Percentiles rank a stretch among this genome's conserved stretches.
phyloP scores from a whole-genome alignment of 1,284 basidiomycete genomes.

The Ustilago trichophora region DNA sequence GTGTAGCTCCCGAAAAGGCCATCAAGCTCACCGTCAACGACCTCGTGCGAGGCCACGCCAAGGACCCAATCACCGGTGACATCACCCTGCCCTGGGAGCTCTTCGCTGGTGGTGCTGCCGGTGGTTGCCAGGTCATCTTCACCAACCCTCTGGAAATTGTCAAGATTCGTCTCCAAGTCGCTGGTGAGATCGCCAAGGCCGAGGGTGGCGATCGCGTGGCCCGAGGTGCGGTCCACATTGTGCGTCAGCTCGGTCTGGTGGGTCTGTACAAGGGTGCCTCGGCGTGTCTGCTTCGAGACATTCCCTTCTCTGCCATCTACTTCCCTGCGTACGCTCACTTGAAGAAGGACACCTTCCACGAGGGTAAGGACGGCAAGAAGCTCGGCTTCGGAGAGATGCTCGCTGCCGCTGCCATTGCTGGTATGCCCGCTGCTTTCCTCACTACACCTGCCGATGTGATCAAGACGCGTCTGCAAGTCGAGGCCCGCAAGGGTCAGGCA shows the following conservation, averaged over 20 bases:
- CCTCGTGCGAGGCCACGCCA: constrained; percentile 81
- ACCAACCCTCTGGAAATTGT: constrained; percentile 88
- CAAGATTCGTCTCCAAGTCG: constrained; percentile 95
- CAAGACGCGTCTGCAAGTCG: constrained; percentile 98
- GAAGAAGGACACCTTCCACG: constrained; percentile 92
- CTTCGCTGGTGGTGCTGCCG: constrained; percentile 88
- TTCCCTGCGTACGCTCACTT: constrained; percentile 71
- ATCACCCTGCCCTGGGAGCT: constrained; percentile 89
- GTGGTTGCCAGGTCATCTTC: constrained; percentile 96
- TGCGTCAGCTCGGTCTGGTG: constrained; percentile 88
- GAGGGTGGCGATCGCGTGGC: constrained; percentile 77
- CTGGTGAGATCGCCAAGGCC: constrained; percentile 87
- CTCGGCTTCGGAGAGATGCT: constrained; percentile 91
- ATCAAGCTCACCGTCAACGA: constrained; percentile 96
- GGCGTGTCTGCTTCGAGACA: constrained; percentile 86
- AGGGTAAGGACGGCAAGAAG: constrained; percentile 94
- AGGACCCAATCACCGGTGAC: constrained; percentile 91
- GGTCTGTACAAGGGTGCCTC: constrained; percentile 91
- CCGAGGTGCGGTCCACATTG: constrained; percentile 88
- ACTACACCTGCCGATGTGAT: constrained; percentile 80
- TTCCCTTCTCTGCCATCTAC: constrained; percentile 77
- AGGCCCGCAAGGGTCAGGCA: constrained; percentile 89
- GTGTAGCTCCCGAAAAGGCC: constrained; percentile 97
- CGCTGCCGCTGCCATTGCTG: constrained; percentile 78
- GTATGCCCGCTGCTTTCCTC: constrained; percentile 83